These are phyloP conservation scores for Gaertneriomyces semiglobifer DNA, from an alignment of 192 early-diverging fungal species.

Conservation along the genomic window DNA sequence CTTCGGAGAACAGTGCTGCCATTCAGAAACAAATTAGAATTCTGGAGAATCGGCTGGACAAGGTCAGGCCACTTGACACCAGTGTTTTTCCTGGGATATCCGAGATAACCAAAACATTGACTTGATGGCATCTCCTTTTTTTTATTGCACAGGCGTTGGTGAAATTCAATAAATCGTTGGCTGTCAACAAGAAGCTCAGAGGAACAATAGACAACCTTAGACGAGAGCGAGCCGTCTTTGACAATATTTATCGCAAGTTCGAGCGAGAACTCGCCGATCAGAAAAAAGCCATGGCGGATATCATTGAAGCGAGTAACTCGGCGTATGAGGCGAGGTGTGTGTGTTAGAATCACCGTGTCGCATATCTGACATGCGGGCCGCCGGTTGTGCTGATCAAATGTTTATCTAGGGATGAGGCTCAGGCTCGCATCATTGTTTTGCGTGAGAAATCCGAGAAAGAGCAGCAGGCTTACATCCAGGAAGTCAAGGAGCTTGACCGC, in stretches of 20 bases:
- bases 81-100: not conserved
- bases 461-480: conserved; percentile 60
- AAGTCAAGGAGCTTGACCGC: conserved; percentile 61
- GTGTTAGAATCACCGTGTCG: not conserved
- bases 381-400: not conserved
- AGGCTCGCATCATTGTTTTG: conserved; percentile 51
- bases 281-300: conserved; percentile 62
- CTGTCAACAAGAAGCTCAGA: conserved; percentile 55
- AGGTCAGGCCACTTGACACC: conserved; percentile 24
- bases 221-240: conserved; percentile 57
- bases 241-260: conserved; percentile 57
- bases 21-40: conserved; percentile 53
- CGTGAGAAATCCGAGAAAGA: conserved; percentile 63
- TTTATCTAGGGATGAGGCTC: conserved; percentile 52
- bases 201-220: conserved; percentile 53
- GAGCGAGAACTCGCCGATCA: conserved; percentile 54
- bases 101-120: not conserved
- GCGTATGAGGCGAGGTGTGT: conserved; percentile 58
- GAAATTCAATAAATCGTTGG: conserved; percentile 59
- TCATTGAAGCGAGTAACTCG: conserved; percentile 57
- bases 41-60: conserved; percentile 57
- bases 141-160: conserved; percentile 41
- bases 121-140: not conserved
- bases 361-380: not conserved
- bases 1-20: conserved; percentile 45